Base-by-base conservation (phyloP, 2,329 filamentous ascomycete species). In the Drechslerella stenobrocha region DNA sequence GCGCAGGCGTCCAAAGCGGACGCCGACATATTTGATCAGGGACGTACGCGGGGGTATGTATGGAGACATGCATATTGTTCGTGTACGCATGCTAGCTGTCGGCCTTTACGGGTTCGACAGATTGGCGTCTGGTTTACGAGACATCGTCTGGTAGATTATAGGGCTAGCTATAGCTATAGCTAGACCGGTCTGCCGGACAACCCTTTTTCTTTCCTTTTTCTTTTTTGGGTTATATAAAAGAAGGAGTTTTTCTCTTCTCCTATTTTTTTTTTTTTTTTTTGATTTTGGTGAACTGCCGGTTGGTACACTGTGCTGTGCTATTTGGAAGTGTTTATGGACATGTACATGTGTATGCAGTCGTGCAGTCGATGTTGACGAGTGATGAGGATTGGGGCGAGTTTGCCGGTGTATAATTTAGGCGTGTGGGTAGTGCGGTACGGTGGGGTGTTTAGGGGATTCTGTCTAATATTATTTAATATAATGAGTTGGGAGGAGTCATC, bases 51-150 rank as follows among this genome's bases (percentile, higher is more conserved):
- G 28, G 28, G 28, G 11, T 30, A 42, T 42, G 22, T 42, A 42
- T 20, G 15, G 37, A 11, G 11, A 11, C 22, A 18, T 42, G 2
- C 18, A 18, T 18, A 7, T n/a, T 42, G 13, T 20, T 37, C 34
- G 34, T 37, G 34, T 37, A 11, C 34, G 8, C n/a, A n/a, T 37
- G 37, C 37, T 18, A 18, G 37, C 15, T 20, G 37, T 42, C 37
- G 18, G 13, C n/a, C 37, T n/a, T 18, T 20, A 7, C 9, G 13
- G 37, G 15, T 7, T 18, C 7, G 37, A 20, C 15, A 42, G 37
- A 42, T 20, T 20, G 37, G 37, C 37, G 37, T 42, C 37, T 42
- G 37, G 37, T 42, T 42, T 42, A 42, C 37, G 37, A 42, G 37
- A 42, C 37, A 42, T 2, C 15, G 15, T 42, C 37, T 20, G 9